Evolutionary conservation across 345 rosid species (phyloP), one percentile per base, ranked within the genome.

Genomic region (Acer negundo): DNA sequence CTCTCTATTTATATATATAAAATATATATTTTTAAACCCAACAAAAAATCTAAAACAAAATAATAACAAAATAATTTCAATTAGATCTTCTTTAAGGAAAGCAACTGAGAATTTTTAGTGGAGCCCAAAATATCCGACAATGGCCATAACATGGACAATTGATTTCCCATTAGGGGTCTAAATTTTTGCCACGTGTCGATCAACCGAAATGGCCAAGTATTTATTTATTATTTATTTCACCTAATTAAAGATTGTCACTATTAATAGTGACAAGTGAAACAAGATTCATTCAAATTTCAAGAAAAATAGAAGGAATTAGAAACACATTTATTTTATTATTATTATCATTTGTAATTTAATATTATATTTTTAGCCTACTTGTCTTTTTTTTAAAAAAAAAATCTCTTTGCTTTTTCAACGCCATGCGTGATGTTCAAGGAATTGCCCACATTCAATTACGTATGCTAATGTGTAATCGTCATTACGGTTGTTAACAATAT

Each of bases 81-180:
- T 19, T 59, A 8, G 26, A 64, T 19, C 20, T 19, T 16, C 28
- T 19, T 26, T 75, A 31, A 44, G 42, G 5, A 46, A 58, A 16
- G 23, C 23, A 75, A 53, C 35, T 11, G 0, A 24, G 31, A 69
- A 51, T 51, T 49, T 42, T 42, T 42, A 3, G 46, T 76, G 56
- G 73, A 42, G 55, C 67, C 73, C 79, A 38, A 10, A 40, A 56
- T 40, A 59, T 62, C 55, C 62, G 55, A 77, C 70, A 49, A 70
- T 47, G 49, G 49, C 13, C 1, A 46, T 5, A 8, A 0, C 16
- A 38, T 40, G 16, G 26, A 16, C 46, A 0, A 40, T 26, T 12
- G 7, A 19, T 10, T 42, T 24, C 38, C 44, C 10, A 10, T 35
- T 35, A 1, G 16, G 22, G n/a, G 4, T 22, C 12, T 16, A 11